Percentiles rank a stretch among this genome's conserved stretches.
Evolutionary conservation across 805 yeast genomes (phyloP).

Genomic region (Candida anglica): DNA sequence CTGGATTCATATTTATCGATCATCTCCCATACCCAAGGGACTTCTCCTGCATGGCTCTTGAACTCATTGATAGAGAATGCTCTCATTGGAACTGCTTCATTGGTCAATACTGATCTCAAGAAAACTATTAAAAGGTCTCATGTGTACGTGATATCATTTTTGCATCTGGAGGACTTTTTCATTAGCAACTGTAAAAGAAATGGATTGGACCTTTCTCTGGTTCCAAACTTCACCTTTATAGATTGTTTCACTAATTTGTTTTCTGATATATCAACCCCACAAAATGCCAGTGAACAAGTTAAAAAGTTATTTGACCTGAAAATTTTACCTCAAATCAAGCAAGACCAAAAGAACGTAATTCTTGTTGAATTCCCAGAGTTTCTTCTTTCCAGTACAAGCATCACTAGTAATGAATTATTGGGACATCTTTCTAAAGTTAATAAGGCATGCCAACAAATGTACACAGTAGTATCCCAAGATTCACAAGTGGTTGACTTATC

Average conservation of each 20-base stretch:
- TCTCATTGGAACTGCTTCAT: conserved; percentile 43
- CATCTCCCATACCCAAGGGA: conserved; percentile 40
- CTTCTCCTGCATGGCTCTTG: conserved; percentile 62
- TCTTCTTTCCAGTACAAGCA: conserved; percentile 39
- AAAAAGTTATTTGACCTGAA: conserved; percentile 13
- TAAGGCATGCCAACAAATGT: conserved; percentile 25
- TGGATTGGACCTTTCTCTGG: conserved; percentile 28
- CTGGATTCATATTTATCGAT: conserved; percentile 16
- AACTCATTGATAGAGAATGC: conserved; percentile 52
- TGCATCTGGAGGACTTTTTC: conserved; percentile 28
- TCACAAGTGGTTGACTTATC: conserved; percentile 30
- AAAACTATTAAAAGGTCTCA: conserved; percentile 19
- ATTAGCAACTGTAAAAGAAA: conserved; percentile 33
- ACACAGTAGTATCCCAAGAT: conserved; percentile 36
- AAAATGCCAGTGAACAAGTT: conserved; percentile 9
- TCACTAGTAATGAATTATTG: conserved; percentile 31
- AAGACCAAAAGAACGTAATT: conserved; percentile 17
- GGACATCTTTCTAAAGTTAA: conserved; percentile 29
- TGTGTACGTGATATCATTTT: conserved; percentile 33
- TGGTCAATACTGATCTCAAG: conserved; percentile 29
- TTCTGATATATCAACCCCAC: conserved; percentile 16
- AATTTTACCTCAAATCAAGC: conserved; percentile 9
- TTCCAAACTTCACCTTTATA: conserved; percentile 28
- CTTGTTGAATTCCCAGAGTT: conserved; percentile 48
- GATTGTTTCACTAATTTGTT: conserved; percentile 49